Evolutionary conservation across 441 rosid species (phyloP), one percentile per base, ranked within the genome.

Genomic region (Capsella rubella): DNA sequence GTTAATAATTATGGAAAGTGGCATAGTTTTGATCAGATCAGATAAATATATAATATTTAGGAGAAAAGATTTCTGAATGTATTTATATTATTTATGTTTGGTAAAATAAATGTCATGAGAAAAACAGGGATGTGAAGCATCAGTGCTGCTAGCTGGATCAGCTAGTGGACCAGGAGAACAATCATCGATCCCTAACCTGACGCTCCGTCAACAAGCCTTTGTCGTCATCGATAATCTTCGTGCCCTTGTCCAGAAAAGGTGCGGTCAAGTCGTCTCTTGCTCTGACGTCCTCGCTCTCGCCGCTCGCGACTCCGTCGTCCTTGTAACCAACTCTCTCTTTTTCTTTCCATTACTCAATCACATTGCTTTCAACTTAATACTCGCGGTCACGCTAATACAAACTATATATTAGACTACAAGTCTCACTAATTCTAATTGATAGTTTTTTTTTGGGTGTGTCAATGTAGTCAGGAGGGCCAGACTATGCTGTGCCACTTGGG

Each of bases 381-480:
- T 21, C 2, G 0, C 0, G 6, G 18, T 49, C 3, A 52, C 12
- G 4, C 27, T 65, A 50, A 12, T 35, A 47, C 18, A 11, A 34
- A 40, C 2, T 13, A 56, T n/a, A n/a, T 21, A 55, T 16, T 16
- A 57, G 25, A 21, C 25, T 21, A 21, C 25, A 21, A 21, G 25
- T 21, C 25, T 21, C 25, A 21, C 25, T 21, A 21, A 21, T 16
- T 56, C 6, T 57, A 57, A 16, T 2, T 3, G 31, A 39, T 61
- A 18, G 10, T 4, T 8, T 2, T 52, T 28, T 1, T 69, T 27
- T 8, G 0, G 35, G 8, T 11, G 8, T 31, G 58, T 13, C 27
- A 35, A 35, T 55, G 58, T 79, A 91, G 97, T 77, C 91, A 5
- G 99, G 99, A n/a, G 97, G 97, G 0, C 99, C 99, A 3, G 81